Conservation (phyloP, 148 eudicot species). For the Nepenthes gracilis region DNA sequence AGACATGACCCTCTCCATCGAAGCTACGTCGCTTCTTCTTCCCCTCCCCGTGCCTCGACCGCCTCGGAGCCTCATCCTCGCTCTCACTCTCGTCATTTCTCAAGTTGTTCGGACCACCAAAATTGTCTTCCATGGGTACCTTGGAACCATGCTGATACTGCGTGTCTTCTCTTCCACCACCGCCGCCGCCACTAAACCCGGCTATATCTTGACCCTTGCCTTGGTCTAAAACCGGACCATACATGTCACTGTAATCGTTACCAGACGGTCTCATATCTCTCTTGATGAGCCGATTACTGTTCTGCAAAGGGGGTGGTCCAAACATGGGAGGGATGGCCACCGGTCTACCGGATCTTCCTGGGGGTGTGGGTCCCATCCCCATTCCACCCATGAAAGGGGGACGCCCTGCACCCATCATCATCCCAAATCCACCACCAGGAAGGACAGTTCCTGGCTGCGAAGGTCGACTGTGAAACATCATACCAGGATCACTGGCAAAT, state of each 20-base stretch:
- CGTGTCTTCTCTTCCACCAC: background rate
- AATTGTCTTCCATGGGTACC: conserved; percentile 34
- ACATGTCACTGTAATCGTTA: conserved; percentile 45
- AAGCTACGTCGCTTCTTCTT: conserved; percentile 50
- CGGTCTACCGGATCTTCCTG: conserved; percentile 54
- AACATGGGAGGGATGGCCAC: conserved; percentile 43
- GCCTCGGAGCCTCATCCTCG: conserved; percentile 93
- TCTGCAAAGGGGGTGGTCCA: conserved; percentile 38
- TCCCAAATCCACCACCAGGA: conserved; percentile 73
- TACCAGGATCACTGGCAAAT: conserved; percentile 50
- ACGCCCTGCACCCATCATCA: conserved; percentile 85
- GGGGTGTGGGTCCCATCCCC: conserved; percentile 22
- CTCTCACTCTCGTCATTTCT: conserved; percentile 83
- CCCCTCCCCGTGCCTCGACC: conserved; percentile 89
- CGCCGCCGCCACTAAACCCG: conserved; percentile 21
- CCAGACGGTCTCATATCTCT: conserved; percentile 40
- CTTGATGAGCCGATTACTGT: conserved; percentile 31
- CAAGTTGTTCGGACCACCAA: conserved; percentile 32
- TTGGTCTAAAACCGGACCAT: conserved; percentile 40
- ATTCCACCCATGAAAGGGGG: conserved; percentile 74
- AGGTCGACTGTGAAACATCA: conserved; percentile 82
- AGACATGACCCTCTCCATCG: too few relatives aligned
- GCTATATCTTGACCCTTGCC: conserved; percentile 39
- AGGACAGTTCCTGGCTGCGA: conserved; percentile 39
- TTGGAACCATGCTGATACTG: conserved; percentile 30